A percentile compares a stretch with the other conserved stretches of the same genome.
These are phyloP conservation scores for Hypoxylon sp. DNA, from an alignment of 2,329 filamentous ascomycete species.

Conservation along the genomic window DNA sequence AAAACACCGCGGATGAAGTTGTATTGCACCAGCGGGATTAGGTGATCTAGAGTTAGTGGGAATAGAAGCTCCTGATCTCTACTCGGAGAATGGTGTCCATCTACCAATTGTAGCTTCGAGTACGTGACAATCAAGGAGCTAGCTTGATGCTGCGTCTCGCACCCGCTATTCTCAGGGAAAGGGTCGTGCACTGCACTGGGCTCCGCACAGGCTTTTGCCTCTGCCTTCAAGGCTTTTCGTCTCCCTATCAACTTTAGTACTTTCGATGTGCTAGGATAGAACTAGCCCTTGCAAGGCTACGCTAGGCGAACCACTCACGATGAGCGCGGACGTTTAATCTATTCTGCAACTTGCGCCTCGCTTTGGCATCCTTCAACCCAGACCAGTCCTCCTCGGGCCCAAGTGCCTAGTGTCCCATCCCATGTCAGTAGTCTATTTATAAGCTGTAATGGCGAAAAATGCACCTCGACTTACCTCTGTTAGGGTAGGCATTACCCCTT, in stretches of 20 bases:
- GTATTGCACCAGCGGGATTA: conserved; percentile 57
- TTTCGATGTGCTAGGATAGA: not conserved
- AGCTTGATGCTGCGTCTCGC: not conserved
- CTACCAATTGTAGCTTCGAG: conserved; percentile 4
- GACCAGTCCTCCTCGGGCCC: conserved; percentile 45
- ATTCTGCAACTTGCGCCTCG: conserved; percentile 44
- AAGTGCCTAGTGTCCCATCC: conserved; percentile 24
- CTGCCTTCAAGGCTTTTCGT: conserved; percentile 31
- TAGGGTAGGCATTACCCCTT: conserved; percentile 24
- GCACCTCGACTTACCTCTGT: conserved; percentile 26
- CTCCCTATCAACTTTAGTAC: conserved; percentile 34
- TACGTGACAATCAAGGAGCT: conserved; percentile 2
- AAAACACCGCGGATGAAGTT: conserved; percentile 57
- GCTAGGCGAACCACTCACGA: conserved; percentile 34
- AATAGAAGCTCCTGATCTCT: conserved; percentile 28
- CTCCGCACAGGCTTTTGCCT: not conserved
- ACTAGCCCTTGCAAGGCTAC: not conserved
- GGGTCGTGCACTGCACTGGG: not conserved
- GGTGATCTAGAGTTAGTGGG: conserved; percentile 51
- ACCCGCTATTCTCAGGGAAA: not conserved
- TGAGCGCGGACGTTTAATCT: conserved; percentile 45
- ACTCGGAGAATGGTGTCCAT: not conserved
- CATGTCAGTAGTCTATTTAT: conserved; percentile 15
- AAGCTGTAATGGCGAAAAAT: not conserved
- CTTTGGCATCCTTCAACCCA: conserved; percentile 43